Conservation (phyloP, 805 yeast species). For the Wickerhamomyces pijperi region DNA sequence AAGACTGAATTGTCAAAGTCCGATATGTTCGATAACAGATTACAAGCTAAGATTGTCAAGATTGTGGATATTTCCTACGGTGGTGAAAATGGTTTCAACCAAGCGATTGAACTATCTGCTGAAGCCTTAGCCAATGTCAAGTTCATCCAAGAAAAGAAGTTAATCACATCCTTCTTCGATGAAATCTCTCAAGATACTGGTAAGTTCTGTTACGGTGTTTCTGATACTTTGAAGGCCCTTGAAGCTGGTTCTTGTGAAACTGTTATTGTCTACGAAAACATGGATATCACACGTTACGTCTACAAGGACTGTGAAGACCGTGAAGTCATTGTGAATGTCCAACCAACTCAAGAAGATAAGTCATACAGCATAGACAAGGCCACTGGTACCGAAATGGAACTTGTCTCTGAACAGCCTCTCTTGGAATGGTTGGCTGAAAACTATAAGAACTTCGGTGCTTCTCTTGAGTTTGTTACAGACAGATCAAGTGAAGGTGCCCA, state of each 20-base stretch:
- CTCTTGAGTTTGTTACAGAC: conserved; percentile 92
- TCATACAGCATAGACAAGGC: conserved; percentile 68
- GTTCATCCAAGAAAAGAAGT: conserved; percentile 96
- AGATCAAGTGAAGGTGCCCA: conserved; percentile 98
- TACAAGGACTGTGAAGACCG: conserved; percentile 76
- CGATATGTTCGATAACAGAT: conserved; percentile 86
- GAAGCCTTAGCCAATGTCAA: conserved; percentile 95
- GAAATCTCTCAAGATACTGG: conserved; percentile 97
- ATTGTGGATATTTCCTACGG: conserved; percentile 97
- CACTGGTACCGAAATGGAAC: conserved; percentile 89
- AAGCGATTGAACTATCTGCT: conserved; percentile 95
- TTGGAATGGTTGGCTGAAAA: conserved; percentile 98
- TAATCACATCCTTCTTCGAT: conserved; percentile 84
- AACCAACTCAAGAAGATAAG: conserved; percentile 66
- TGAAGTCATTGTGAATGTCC: conserved; percentile 60
- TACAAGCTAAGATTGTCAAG: conserved; percentile 77
- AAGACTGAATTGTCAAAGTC: conserved; percentile 88
- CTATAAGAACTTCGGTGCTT: conserved; percentile 89
- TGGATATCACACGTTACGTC: conserved; percentile 75
- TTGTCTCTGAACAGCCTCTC: conserved; percentile 71
- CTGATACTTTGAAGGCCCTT: conserved; percentile 90
- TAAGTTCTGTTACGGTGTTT: conserved; percentile 94
- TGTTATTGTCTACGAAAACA: conserved; percentile 85
- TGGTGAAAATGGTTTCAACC: conserved; percentile 99
- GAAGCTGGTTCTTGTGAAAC: conserved; percentile 95